Evolutionary conservation across 1,284 basidiomycete genomes (phyloP).

Genomic region (Ganoderma sinense): DNA sequence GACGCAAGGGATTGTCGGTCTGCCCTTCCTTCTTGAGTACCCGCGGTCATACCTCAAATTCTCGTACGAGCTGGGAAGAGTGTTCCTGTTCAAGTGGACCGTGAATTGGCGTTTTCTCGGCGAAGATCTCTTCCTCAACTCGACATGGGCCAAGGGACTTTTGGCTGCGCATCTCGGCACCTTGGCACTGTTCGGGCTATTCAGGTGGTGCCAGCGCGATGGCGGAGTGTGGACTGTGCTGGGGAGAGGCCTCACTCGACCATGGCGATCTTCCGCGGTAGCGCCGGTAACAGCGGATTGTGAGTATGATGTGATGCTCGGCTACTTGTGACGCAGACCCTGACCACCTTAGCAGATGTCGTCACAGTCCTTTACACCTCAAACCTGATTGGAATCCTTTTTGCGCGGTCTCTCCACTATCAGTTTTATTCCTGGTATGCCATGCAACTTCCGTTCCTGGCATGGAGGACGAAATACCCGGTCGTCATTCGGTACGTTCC

Average conservation of each 20-base stretch:
- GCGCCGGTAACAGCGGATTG: slow-evolving; percentile 64
- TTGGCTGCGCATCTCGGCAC: slow-evolving; percentile 70
- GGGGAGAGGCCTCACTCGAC: slow-evolving; percentile 59
- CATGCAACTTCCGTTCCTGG: slow-evolving; percentile 88
- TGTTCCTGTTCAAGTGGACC: slow-evolving; percentile 96
- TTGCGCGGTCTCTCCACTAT: slow-evolving; percentile 96
- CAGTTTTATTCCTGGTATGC: slow-evolving; percentile 99
- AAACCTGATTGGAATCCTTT: slow-evolving; percentile 92
- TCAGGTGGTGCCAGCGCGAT: slow-evolving; percentile 74
- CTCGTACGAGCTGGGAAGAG: slow-evolving; percentile 90
- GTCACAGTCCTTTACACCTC: slow-evolving; percentile 88
- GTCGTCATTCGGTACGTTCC: slow-evolving; percentile 63
- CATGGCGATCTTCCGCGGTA: slow-evolving; percentile 54
- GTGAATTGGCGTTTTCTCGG: slow-evolving; percentile 95
- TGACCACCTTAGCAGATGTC: slow-evolving; percentile 62
- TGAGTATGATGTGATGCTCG: slow-evolving; percentile 42
- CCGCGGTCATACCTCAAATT: slow-evolving; percentile 72
- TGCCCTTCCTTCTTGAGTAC: slow-evolving; percentile 76
- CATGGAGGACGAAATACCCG: slow-evolving; percentile 78
- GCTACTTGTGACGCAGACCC: slow-evolving; percentile 20
- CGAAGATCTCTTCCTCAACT: slow-evolving; percentile 78
- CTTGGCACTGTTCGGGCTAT: slow-evolving; percentile 74
- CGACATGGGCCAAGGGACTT: slow-evolving; percentile 67
- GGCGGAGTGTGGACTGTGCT: slow-evolving; percentile 70
- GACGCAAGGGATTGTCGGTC: slow-evolving; percentile 72